Conservation (phyloP, 768 basidiomycete genomes). For the Suillus spraguei region DNA sequence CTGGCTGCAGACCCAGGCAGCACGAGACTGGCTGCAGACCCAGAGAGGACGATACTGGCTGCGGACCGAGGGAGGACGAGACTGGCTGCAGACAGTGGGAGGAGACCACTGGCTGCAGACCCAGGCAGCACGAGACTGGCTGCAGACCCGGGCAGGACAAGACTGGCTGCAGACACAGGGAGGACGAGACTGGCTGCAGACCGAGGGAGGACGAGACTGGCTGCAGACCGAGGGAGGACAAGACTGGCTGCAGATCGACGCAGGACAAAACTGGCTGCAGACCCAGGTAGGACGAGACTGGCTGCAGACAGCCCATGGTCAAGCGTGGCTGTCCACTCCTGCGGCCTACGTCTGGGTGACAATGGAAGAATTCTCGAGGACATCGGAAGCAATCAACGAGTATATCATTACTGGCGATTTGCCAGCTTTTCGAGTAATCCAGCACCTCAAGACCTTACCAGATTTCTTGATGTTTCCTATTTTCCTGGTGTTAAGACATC, state of each 20-base stretch:
- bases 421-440: not conserved
- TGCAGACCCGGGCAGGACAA: not conserved
- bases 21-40: too few relatives aligned
- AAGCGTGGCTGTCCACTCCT: not conserved
- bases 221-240: not conserved
- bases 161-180: not conserved
- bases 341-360: not conserved
- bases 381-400: not conserved
- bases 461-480: not conserved
- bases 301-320: not conserved
- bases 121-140: too few relatives aligned
- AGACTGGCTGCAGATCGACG: constrained; percentile 9
- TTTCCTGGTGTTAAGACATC: not conserved
- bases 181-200: not conserved
- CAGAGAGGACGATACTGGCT: not conserved
- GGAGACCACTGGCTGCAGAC: too few relatives aligned
- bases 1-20: too few relatives aligned
- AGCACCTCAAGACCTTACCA: not conserved
- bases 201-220: not conserved
- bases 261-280: too few relatives aligned
- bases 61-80: not conserved
- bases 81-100: not conserved
- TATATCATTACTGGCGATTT: not conserved
- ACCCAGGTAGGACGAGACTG: not conserved
- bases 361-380: not conserved